Conservation (phyloP, 1,284 basidiomycete genomes). For the Papiliotrema terrestris region DNA sequence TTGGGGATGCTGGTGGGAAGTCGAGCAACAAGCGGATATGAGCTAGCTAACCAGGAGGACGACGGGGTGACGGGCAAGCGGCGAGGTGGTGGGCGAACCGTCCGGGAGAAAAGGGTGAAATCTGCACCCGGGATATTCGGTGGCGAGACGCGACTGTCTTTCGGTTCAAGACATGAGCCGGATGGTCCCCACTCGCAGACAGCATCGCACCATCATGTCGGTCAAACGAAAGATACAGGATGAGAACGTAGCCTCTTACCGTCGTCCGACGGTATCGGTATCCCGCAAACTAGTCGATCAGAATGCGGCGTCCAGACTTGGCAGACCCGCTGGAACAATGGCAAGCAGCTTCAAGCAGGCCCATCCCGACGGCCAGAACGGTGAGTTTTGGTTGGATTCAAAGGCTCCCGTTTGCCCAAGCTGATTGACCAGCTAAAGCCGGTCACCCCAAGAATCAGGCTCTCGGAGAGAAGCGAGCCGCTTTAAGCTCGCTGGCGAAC, state of each 20-base stretch:
- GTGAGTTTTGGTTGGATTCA: background rate
- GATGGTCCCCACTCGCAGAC: background rate
- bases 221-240: slow-evolving; percentile 14
- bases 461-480: background rate
- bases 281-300: background rate
- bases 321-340: background rate
- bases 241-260: slow-evolving; percentile 5
- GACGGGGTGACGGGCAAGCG: background rate
- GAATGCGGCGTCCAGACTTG: background rate
- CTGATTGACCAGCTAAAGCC: too few species aligned
- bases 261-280: background rate
- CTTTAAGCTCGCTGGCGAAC: slow-evolving; percentile 1
- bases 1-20: background rate
- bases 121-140: background rate
- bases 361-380: background rate
- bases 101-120: slow-evolving; percentile 1
- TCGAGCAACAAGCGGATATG: background rate
- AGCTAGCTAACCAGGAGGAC: background rate
- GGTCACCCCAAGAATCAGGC: background rate
- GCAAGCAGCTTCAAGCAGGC: background rate
- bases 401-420: background rate
- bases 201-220: slow-evolving; percentile 6
- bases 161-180: background rate
- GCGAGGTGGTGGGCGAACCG: background rate
- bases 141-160: background rate